Conservation (phyloP, 352 stramenopile species). For the Phytophthora palmivora region DNA sequence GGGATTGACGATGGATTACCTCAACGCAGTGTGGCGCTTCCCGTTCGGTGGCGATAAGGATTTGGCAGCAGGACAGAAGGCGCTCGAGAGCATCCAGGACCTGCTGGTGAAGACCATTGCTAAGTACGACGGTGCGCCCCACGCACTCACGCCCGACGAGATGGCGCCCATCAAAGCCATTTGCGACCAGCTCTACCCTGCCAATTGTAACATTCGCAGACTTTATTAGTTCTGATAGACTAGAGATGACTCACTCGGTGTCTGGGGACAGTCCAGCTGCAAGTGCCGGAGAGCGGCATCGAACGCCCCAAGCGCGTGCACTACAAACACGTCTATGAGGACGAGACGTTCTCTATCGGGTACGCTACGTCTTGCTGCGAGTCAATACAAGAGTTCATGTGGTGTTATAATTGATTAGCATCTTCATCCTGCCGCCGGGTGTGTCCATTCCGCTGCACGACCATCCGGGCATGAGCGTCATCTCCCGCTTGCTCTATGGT, state of each 20-base stretch:
- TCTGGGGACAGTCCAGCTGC: constrained; percentile 56
- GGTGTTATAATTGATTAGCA: constrained; percentile 46
- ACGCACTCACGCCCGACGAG: constrained; percentile 58
- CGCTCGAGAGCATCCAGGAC: constrained; percentile 61
- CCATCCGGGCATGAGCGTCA: constrained; percentile 86
- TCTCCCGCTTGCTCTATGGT: constrained; percentile 85
- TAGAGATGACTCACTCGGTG: constrained; percentile 1
- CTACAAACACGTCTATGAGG: constrained; percentile 87
- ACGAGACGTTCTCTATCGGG: constrained; percentile 84
- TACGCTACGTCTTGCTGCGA: constrained; percentile 17
- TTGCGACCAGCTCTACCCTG: constrained; percentile 70
- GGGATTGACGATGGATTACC: constrained; percentile 45
- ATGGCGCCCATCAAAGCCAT: constrained; percentile 73
- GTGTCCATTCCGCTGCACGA: constrained; percentile 81
- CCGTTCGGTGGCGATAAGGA: constrained; percentile 41
- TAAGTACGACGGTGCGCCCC: constrained; percentile 38
- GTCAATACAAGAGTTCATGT: not conserved
- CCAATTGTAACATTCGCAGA: constrained; percentile 54
- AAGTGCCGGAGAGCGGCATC: constrained; percentile 37
- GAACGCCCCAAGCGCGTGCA: constrained; percentile 46
- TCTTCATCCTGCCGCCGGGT: constrained; percentile 84
- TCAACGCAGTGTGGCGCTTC: constrained; percentile 58
- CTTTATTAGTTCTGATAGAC: not conserved
- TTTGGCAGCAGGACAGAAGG: constrained; percentile 36
- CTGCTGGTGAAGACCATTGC: constrained; percentile 51